These are phyloP conservation scores for Cutaneotrichosporon sp. DNA, from an alignment of 1,284 basidiomycete genomes.

Conservation along the genomic window DNA sequence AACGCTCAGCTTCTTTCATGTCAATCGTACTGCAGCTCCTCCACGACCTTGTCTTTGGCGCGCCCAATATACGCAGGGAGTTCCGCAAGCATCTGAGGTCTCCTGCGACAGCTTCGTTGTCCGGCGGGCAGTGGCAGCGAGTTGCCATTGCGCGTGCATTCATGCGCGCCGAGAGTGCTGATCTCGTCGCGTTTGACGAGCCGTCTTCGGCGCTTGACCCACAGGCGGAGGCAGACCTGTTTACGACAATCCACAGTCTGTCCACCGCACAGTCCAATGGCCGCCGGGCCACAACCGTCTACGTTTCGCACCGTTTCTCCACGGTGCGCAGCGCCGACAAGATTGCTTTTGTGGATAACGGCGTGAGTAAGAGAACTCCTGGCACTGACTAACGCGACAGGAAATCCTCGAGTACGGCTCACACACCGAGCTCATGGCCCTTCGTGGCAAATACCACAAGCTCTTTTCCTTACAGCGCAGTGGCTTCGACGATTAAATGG, in stretches of 20 bases:
- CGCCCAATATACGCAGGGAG: too few species aligned
- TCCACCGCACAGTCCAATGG: constrained; percentile 6
- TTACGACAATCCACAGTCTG: constrained; percentile 47
- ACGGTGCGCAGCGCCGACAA: constrained; percentile 24
- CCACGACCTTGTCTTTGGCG: too few species aligned
- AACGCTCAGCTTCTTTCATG: neutral
- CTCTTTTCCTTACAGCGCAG: constrained; percentile 30
- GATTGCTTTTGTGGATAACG: constrained; percentile 76
- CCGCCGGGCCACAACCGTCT: constrained; percentile 61
- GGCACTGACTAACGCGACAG: constrained; percentile 8
- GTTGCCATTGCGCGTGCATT: constrained; percentile 78
- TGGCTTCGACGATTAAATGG: constrained; percentile 7
- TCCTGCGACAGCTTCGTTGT: constrained; percentile 26
- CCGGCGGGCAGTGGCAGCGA: constrained; percentile 65
- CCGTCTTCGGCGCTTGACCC: constrained; percentile 61
- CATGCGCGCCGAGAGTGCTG: constrained; percentile 53
- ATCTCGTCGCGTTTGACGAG: constrained; percentile 58
- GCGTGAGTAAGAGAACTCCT: constrained; percentile 52
- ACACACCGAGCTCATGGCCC: constrained; percentile 63
- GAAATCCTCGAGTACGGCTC: constrained; percentile 68
- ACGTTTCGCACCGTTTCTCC: constrained; percentile 69
- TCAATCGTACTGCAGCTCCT: neutral
- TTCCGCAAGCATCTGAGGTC: too few species aligned
- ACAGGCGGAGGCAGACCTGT: constrained; percentile 69
- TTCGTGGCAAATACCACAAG: constrained; percentile 30